phyloP scores from a whole-genome alignment of 78 protist genomes.

The Dictyostelium discoideum region dicty_2.7 NC_007088.5:5135501-5136000 shows the following conservation, averaged over 20 bases:
- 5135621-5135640: not conserved
- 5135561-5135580: not conserved
- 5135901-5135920: constrained; percentile 43
- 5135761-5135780: constrained; percentile 33
- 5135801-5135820: constrained; percentile 36
- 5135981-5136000: constrained; percentile 55
- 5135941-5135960: constrained; percentile 80
- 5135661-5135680: constrained; percentile 12
- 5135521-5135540: constrained; percentile 37
- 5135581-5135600: not conserved
- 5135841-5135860: constrained; percentile 37
- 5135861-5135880: constrained; percentile 42
- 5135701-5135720: constrained; percentile 49
- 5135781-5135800: constrained; percentile 2
- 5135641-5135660: constrained; percentile 12
- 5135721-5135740: constrained; percentile 59
- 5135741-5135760: constrained; percentile 34
- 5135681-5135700: constrained; percentile 71
- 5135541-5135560: constrained; percentile 81
- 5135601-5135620: not conserved
- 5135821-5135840: constrained; percentile 27
- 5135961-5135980: constrained; percentile 50
- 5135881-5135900: constrained; percentile 49
- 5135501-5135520: constrained; percentile 23
- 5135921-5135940: constrained; percentile 60